These are phyloP conservation scores for Dictyostelium purpureum DNA, from an alignment of 78 protist species.

Conservation along the genomic window DNA sequence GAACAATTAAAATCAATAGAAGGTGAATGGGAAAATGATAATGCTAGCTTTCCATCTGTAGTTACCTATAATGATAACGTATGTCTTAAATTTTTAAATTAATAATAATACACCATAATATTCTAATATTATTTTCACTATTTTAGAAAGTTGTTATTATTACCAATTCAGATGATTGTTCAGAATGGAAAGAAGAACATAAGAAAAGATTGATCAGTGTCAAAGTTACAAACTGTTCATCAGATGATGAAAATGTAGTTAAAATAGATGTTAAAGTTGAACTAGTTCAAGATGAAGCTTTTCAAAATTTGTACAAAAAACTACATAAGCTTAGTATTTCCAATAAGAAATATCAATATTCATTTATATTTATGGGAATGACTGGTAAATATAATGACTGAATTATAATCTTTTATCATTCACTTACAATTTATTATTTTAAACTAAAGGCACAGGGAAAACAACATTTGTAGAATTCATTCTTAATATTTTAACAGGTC, in stretches of 20 bases:
- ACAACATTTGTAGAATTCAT: slow-evolving; percentile 3
- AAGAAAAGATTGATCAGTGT: neutral
- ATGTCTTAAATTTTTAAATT: neutral
- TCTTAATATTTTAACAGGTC: slow-evolving; percentile 18
- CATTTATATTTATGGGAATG: too few relatives aligned
- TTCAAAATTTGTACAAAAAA: neutral
- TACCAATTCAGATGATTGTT: neutral
- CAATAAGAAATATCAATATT: too few relatives aligned
- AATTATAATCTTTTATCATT: neutral
- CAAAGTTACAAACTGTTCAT: too few relatives aligned
- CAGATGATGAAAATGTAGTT: neutral
- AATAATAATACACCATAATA: too few relatives aligned
- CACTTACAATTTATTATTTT: neutral
- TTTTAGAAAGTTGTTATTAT: neutral
- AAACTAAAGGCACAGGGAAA: neutral
- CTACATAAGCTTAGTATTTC: too few relatives aligned
- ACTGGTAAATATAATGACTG: too few relatives aligned
- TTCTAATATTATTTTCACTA: too few relatives aligned
- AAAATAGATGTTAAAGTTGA: neutral
- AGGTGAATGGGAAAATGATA: slow-evolving; percentile 13
- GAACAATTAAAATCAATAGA: slow-evolving; percentile 6
- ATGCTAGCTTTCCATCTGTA: neutral
- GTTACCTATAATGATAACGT: neutral
- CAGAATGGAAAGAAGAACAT: neutral
- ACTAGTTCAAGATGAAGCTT: neutral